Evolutionary conservation across 2,329 filamentous ascomycete genomes (phyloP), one percentile per base, ranked within the genome.

Genomic region (Phyllosticta citribraziliensis): DNA sequence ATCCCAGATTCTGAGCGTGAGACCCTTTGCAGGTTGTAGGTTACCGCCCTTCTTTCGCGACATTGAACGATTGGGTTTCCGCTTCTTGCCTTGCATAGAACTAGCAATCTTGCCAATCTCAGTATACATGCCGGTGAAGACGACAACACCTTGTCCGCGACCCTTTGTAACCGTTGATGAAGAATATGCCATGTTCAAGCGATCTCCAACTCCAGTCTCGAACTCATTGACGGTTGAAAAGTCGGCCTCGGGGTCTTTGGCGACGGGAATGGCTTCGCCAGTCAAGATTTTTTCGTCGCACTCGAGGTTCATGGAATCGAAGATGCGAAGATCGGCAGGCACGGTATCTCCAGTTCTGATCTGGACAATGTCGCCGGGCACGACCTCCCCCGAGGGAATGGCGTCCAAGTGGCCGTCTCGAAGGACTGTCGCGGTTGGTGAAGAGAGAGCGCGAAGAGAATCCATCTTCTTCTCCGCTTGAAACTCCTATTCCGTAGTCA

Each of bases 81-180:
- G 81, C 67, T 78, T 78, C 65, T 75, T 78, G 25, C 77, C 78
- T 62, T 79, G 81, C 55, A 87, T 76, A 63, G 82, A 73, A 19
- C 80, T 81, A n/a, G 88, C 88, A 66, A 91, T 90, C 69, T 84
- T 85, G 67, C 88, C 88, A 59, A 91, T 86, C 72, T 90, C 85
- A 22, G 88, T 91, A 62, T 80, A 73, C 87, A 90, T 89, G 52
- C 84, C 87, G 17, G 84, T 88, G 33, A 83, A 80, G 57, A 86
- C 81, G 57, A 89, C 87, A 57, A 90, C 82, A 62, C 87, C 87
- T 14, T 79, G 84, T 55, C 82, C 88, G 61, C 88, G 84, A 56
- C 88, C 87, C 63, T 85, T 84, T 3, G 86, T 88, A 67, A 90
- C 81, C n/a, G 84, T 87, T 64, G 85, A 88, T 61, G 85, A 86